A percentile compares a stretch with the other conserved stretches of the same genome.
Evolutionary conservation across 371 early-diverging fungal genomes (phyloP).

Genomic region (Mortierella sp.): DNA sequence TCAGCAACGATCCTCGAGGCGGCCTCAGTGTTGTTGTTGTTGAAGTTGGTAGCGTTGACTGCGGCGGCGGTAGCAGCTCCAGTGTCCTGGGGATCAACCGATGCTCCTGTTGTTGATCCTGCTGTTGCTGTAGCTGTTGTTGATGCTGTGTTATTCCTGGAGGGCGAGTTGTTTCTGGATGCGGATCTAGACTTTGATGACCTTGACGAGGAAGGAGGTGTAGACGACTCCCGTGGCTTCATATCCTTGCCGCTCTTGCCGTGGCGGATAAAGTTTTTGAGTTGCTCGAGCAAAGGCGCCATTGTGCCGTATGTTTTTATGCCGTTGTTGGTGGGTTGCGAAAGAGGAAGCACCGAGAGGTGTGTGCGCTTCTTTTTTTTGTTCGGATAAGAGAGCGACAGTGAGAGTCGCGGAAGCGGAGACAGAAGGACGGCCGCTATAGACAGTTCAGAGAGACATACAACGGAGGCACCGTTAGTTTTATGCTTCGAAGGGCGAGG

Average conservation of each 20-base stretch:
- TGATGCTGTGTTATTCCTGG: conserved; percentile 28
- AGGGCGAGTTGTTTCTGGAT: conserved; percentile 42
- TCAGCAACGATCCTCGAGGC: conserved; percentile 51
- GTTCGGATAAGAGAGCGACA: not conserved
- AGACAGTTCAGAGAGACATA: not conserved
- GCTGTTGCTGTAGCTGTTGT: not conserved
- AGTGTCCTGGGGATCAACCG: not conserved
- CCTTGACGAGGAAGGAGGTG: conserved; percentile 25
- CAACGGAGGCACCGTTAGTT: not conserved
- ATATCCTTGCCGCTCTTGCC: conserved; percentile 58
- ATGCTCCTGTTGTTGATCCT: not conserved
- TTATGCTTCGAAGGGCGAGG: no score
- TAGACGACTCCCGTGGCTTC: conserved; percentile 50
- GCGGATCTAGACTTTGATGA: conserved; percentile 38
- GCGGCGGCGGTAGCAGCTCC: conserved; percentile 4
- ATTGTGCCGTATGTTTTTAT: conserved; percentile 11
- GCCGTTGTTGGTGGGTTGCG: not conserved
- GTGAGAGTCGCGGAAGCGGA: not conserved
- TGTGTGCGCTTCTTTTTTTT: not conserved
- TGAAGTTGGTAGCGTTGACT: conserved; percentile 15
- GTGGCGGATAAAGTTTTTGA: conserved; percentile 63
- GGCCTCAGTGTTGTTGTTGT: conserved; percentile 47
- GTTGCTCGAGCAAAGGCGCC: conserved; percentile 61
- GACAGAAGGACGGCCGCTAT: not conserved
- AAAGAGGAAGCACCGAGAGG: not conserved